Percentiles rank a stretch among this genome's conserved stretches.
Evolutionary conservation across 2,329 filamentous ascomycete species (phyloP).

Genomic region (Arachnopeziza araneosa): DNA sequence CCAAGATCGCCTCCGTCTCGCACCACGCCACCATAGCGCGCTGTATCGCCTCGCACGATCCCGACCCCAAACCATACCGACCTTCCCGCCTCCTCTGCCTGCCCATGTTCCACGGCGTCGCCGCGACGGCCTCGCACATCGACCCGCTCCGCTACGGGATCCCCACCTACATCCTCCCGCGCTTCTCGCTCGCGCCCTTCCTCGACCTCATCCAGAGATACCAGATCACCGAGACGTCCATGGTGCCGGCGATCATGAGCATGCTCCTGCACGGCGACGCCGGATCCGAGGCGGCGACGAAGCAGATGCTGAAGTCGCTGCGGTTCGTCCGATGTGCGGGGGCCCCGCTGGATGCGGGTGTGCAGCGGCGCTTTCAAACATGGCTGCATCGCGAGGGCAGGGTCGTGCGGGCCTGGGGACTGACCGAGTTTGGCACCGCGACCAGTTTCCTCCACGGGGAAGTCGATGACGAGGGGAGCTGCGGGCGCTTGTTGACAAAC

Average conservation of each 20-base stretch:
- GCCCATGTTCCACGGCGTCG: conserved; percentile 55
- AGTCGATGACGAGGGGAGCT: conserved; percentile 36
- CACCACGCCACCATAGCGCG: conserved; percentile 18
- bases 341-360: conserved; percentile 36
- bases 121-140: conserved; percentile 73
- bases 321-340: conserved; percentile 41
- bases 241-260: conserved; percentile 61
- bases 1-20: conserved; percentile 33
- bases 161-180: conserved; percentile 70
- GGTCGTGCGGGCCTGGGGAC: conserved; percentile 44
- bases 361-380: conserved; percentile 34
- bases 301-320: conserved; percentile 36
- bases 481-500: conserved; percentile 38
- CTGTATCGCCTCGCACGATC: conserved; percentile 42
- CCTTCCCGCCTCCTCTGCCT: conserved; percentile 45
- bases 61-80: conserved; percentile 13
- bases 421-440: conserved; percentile 44
- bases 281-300: neutral
- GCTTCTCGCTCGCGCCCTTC: conserved; percentile 68
- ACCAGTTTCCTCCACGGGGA: conserved; percentile 1
- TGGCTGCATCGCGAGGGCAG: conserved; percentile 37
- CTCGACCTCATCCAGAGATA: conserved; percentile 60
- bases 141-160: conserved; percentile 59
- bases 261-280: conserved; percentile 44
- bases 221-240: conserved; percentile 58